These are phyloP conservation scores for Stipa capillata DNA, from an alignment of 176 grass and related monocot genomes.

Conservation along the genomic window DNA sequence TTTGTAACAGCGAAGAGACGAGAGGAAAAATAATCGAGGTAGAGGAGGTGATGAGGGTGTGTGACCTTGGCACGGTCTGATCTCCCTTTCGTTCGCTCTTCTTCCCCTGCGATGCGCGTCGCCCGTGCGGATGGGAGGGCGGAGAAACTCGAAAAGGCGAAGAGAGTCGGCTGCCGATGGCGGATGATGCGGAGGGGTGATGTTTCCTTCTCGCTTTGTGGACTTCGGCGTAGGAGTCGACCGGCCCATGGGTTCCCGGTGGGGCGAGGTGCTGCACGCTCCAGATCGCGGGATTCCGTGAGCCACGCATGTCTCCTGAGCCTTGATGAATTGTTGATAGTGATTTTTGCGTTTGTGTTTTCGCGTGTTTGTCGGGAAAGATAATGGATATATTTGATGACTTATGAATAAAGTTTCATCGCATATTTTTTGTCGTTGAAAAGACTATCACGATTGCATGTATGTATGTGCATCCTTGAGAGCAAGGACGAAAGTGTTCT, in stretches of 20 bases:
- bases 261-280: neutral
- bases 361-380: too few species aligned
- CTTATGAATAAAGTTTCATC: too few species aligned
- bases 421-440: too few species aligned
- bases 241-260: neutral
- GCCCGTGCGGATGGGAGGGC: neutral
- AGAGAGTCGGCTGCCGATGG: neutral
- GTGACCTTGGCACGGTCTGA: constrained; percentile 14
- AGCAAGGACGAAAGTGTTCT: too few species aligned
- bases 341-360: too few species aligned
- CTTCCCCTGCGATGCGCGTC: neutral
- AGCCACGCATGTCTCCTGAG: neutral
- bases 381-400: too few species aligned
- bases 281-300: neutral
- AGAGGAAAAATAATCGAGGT: neutral
- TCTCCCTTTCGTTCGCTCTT: neutral
- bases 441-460: too few species aligned
- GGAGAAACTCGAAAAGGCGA: neutral
- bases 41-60: constrained; percentile 28
- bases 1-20: neutral
- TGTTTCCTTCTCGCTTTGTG: neutral
- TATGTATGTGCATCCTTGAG: too few species aligned
- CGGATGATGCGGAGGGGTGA: neutral
- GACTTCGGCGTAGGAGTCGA: neutral
- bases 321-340: too few species aligned